Evolutionary conservation across 2,329 filamentous ascomycete species (phyloP).

Genomic region (Ophiostoma sp.): DNA sequence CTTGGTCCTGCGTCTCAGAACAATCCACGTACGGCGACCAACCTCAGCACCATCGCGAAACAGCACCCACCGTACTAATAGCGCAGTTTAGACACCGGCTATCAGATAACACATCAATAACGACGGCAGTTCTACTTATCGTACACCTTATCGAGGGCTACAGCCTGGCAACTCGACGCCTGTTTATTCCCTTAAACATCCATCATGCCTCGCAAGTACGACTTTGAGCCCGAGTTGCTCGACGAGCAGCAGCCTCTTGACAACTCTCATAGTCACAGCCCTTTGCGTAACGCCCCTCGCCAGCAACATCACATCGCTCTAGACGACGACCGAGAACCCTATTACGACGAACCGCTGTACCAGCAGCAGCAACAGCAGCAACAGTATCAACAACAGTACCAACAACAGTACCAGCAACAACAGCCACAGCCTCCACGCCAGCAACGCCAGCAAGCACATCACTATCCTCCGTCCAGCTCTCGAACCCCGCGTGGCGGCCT

Average conservation of each 20-base stretch:
- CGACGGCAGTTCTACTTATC: background rate
- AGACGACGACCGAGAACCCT: slow-evolving; percentile 21
- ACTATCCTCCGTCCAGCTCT: slow-evolving; percentile 26
- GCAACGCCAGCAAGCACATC: slow-evolving; percentile 26
- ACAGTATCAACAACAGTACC: slow-evolving; percentile 17
- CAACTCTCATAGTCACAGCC: slow-evolving; percentile 17
- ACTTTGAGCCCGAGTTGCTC: slow-evolving; percentile 25
- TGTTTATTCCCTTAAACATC: background rate
- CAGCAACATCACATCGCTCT: slow-evolving; percentile 20
- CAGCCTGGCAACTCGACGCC: background rate
- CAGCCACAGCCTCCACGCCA: slow-evolving; percentile 13
- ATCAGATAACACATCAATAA: background rate
- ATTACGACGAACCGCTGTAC: slow-evolving; percentile 22
- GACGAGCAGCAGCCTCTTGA: slow-evolving; percentile 28
- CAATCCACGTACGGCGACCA: background rate
- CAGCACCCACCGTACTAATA: too few relatives aligned
- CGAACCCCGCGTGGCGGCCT: slow-evolving; percentile 20
- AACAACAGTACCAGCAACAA: slow-evolving; percentile 14
- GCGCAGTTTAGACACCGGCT: too few relatives aligned
- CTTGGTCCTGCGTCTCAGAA: background rate
- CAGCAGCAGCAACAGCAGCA: slow-evolving; percentile 15
- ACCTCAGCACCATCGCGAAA: background rate
- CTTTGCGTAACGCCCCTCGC: slow-evolving; percentile 15
- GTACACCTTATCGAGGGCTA: background rate
- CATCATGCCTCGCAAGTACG: slow-evolving; percentile 27